phyloP scores from a whole-genome alignment of 225 moss, liverwort and hornwort genomes.

The Neckera pumila region DNA sequence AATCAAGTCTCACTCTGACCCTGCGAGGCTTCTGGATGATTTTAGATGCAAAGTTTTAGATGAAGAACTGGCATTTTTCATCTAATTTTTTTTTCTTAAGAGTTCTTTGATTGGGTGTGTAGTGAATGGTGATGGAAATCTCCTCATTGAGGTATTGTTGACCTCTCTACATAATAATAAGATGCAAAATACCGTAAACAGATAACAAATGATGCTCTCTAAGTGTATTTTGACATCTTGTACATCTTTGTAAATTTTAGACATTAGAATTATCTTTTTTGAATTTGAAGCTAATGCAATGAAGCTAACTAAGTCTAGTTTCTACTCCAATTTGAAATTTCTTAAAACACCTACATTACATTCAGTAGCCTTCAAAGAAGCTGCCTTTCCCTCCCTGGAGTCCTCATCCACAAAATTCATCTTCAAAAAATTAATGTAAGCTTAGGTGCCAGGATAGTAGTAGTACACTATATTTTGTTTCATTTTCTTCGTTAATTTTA shows the following conservation, averaged over 20 bases:
- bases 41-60: neutral
- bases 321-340: too few relatives aligned
- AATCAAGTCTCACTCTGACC: neutral
- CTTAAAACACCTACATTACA: accelerated
- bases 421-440: too few relatives aligned
- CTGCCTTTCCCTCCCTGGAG: too few relatives aligned
- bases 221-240: neutral
- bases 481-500: too few relatives aligned
- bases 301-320: neutral
- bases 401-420: too few relatives aligned
- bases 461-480: too few relatives aligned
- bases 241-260: neutral
- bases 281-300: neutral
- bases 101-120: neutral
- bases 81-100: neutral
- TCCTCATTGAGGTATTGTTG: neutral
- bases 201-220: neutral
- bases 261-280: neutral
- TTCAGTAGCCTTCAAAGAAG: too few relatives aligned
- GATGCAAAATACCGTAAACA: accelerated
- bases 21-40: neutral
- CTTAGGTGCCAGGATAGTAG: too few relatives aligned
- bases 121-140: neutral
- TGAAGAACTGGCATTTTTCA: neutral
- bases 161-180: neutral